Evolutionary conservation across 768 basidiomycete species (phyloP), one percentile per base, ranked within the genome.

Genomic region (Suillus cothurnatus): DNA sequence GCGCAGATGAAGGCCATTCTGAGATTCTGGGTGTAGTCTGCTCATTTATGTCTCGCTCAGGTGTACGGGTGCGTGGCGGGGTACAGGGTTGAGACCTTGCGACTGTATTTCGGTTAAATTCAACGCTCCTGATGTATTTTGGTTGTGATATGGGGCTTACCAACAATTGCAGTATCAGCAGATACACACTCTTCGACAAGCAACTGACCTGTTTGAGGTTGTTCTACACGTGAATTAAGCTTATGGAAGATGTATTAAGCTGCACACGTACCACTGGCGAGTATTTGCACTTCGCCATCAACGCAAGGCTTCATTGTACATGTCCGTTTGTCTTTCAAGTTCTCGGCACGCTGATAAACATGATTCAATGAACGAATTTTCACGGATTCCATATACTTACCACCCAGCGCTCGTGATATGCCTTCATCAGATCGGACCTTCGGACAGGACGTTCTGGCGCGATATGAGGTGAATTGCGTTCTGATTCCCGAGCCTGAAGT

Each of bases 1-100:
- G 68, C 12, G 63, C 58, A 12, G 76, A 76, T 39, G 55, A 62
- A 11, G 76, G 73, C 75, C 75, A 76, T 32, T 75, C 62, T n/a
- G 76, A 68, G 21, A 41, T 31, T 39, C 58, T 12, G 19, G 62
- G 62, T n/a, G 75, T 77, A 6, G 75, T 76, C 36, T 69, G 73
- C 67, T 70, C 70, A 15, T 21, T 61, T 49, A 15, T 67, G 15
- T 28, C 36, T n/a, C 67, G 43, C 28, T 62, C 38, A 11, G 64
- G 65, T 8, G 67, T 62, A 31, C 66, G 63, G n/a, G 65, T 68
- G 39, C 61, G 67, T 19, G 50, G 36, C 39, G 39, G 36, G 32
- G 64, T 36, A 65, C n/a, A 6, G 47, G 34, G 8, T 61, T 61
- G 56, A 11, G 57, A 34, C n/a, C 38, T 34, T 41, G 23, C 41